phyloP scores from a whole-genome alignment of 305 asterid species.

The Fraxinus paxiana region DNA sequence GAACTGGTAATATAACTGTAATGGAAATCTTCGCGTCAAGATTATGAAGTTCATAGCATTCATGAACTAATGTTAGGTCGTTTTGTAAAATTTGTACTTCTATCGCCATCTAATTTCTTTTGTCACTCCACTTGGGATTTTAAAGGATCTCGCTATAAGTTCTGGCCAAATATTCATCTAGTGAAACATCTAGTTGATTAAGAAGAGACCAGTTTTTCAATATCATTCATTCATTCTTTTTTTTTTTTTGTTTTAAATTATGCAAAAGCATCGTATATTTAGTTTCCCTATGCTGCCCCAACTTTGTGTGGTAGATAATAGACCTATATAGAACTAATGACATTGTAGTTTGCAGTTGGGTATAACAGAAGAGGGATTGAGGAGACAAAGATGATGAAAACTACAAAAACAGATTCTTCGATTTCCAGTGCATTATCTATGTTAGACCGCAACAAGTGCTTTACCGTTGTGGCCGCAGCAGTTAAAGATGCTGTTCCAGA shows the following conservation, averaged over 20 bases:
- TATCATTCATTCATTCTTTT: neutral
- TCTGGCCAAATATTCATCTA: neutral
- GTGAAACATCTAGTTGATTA: neutral
- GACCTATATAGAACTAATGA: constrained; percentile 2
- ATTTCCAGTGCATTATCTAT: constrained; percentile 21
- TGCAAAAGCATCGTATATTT: neutral
- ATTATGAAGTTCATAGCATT: neutral
- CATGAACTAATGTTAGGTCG: neutral
- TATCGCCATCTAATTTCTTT: neutral
- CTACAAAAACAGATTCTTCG: constrained; percentile 14
- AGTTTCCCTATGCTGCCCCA: neutral
- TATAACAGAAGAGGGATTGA: constrained; percentile 51
- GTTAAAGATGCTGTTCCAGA: constrained; percentile 41
- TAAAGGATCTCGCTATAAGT: neutral
- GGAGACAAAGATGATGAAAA: constrained; percentile 37
- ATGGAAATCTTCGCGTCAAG: neutral
- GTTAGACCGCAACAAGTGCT: constrained; percentile 44
- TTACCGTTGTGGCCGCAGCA: constrained; percentile 39
- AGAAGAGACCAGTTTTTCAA: neutral
- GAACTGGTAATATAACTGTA: neutral
- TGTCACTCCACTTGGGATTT: neutral
- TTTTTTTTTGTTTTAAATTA: neutral
- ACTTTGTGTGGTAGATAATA: neutral
- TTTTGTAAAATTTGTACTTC: neutral
- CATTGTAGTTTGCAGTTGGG: constrained; percentile 52